A percentile compares a stretch with the other conserved stretches of the same genome.
Evolutionary conservation across 2,329 filamentous ascomycete species (phyloP).

Genomic region (Microsporum audouinii): DNA sequence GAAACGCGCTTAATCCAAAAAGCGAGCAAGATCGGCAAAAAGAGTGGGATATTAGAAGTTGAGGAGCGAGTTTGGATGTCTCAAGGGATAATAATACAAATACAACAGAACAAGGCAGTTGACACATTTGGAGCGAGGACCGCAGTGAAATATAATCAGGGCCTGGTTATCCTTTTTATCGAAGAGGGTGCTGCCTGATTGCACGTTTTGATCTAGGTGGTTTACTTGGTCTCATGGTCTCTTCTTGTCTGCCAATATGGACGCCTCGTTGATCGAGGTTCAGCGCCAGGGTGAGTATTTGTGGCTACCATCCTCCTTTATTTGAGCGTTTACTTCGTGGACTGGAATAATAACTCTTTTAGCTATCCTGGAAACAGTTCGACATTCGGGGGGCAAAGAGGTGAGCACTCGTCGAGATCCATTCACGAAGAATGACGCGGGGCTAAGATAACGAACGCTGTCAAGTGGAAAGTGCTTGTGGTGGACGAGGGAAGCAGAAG

Average conservation of each 20-base stretch:
- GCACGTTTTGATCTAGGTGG: conserved; percentile 6
- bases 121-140: background rate
- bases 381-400: conserved; percentile 67
- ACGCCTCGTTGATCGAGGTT: conserved; percentile 70
- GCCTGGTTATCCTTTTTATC: background rate
- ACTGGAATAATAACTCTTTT: conserved; percentile 6
- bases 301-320: background rate
- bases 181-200: background rate
- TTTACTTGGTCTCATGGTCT: conserved; percentile 9
- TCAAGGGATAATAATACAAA: background rate
- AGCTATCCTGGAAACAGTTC: conserved; percentile 66
- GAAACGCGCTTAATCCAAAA: conserved; percentile 2
- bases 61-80: background rate
- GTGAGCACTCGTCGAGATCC: conserved; percentile 37
- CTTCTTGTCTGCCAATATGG: conserved; percentile 47
- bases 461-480: conserved; percentile 91
- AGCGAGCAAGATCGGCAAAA: background rate
- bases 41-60: background rate
- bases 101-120: background rate
- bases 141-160: background rate
- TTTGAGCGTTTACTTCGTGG: background rate
- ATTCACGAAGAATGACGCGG: background rate
- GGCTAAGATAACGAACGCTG: conserved; percentile 5
- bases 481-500: conserved; percentile 74
- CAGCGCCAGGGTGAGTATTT: conserved; percentile 59